These are phyloP conservation scores for Lunasporangiospora selenospora DNA, from an alignment of 192 early-diverging fungal species.

Conservation along the genomic window DNA sequence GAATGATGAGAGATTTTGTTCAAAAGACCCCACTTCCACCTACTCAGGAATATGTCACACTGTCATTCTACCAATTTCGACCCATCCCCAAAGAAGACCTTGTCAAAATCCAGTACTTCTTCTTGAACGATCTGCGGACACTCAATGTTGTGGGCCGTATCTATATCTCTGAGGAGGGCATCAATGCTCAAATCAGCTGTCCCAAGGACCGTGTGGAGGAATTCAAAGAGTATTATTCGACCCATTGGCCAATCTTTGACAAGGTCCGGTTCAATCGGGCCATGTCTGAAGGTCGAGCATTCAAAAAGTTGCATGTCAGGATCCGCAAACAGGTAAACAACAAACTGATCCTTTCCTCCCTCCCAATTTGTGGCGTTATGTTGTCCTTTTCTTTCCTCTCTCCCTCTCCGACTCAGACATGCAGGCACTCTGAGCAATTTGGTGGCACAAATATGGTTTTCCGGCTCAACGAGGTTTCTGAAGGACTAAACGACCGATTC, in stretches of 20 bases:
- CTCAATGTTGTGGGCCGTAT: slow-evolving; percentile 75
- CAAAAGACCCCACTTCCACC: slow-evolving; percentile 34
- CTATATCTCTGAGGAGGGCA: slow-evolving; percentile 75
- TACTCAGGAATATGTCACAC: slow-evolving; percentile 40
- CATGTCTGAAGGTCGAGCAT: slow-evolving; percentile 65
- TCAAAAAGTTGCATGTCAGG: slow-evolving; percentile 73
- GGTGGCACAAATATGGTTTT: no score
- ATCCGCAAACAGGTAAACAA: slow-evolving; percentile 65
- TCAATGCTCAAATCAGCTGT: slow-evolving; percentile 83
- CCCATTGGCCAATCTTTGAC: slow-evolving; percentile 42
- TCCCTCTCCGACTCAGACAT: no score
- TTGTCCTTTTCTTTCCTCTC: slow-evolving; percentile 5
- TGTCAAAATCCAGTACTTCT: slow-evolving; percentile 38
- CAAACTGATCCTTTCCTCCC: no score
- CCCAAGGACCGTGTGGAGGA: slow-evolving; percentile 55
- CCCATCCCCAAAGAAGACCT: slow-evolving; percentile 32
- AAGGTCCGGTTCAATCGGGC: slow-evolving; percentile 70
- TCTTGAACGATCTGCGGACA: slow-evolving; percentile 49
- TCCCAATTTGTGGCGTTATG: neutral
- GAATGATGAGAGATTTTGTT: slow-evolving; percentile 24
- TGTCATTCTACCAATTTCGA: slow-evolving; percentile 65
- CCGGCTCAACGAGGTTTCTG: no score
- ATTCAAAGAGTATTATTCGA: slow-evolving; percentile 61
- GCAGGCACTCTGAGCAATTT: no score
- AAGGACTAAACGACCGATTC: no score